A percentile compares a stretch with the other conserved stretches of the same genome.
phyloP scores from a whole-genome alignment of 768 basidiomycete species.

The Russula earlei region DNA sequence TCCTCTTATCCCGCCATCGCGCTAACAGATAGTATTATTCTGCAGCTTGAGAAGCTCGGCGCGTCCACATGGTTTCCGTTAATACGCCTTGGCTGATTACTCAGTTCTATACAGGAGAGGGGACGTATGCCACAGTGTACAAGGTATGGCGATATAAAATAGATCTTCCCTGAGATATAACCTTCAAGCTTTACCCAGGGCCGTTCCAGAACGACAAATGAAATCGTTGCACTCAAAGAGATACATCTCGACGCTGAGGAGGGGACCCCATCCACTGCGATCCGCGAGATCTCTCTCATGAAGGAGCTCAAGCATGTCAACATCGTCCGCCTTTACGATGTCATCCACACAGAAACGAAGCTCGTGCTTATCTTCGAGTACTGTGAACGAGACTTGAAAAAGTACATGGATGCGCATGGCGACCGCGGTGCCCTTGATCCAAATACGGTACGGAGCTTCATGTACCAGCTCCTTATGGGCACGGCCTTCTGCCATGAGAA shows the following conservation, averaged over 20 bases:
- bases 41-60: conserved; percentile 84
- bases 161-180: conserved; percentile 3
- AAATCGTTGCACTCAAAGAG: conserved; percentile 97
- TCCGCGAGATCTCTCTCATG: conserved; percentile 98
- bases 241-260: conserved; percentile 99
- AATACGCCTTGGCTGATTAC: not conserved
- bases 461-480: conserved; percentile 95
- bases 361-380: conserved; percentile 97
- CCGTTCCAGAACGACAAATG: conserved; percentile 93
- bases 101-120: conserved; percentile 48
- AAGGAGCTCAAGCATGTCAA: conserved; percentile 99
- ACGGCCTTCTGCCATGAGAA: conserved; percentile 99
- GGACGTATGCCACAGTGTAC: conserved; percentile 95
- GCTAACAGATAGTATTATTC: conserved; percentile 10
- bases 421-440: conserved; percentile 92
- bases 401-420: conserved; percentile 98
- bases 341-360: conserved; percentile 97
- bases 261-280: conserved; percentile 96
- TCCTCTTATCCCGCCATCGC: not conserved
- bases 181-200: conserved; percentile 42
- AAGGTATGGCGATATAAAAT: conserved; percentile 46
- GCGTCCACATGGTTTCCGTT: conserved; percentile 12
- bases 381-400: conserved; percentile 97
- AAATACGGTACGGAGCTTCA: conserved; percentile 84
- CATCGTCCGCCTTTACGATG: conserved; percentile 95